Evolutionary conservation across 1,284 basidiomycete genomes (phyloP), one percentile per base, ranked within the genome.

Genomic region (Lentinula novae-zelandiae): DNA sequence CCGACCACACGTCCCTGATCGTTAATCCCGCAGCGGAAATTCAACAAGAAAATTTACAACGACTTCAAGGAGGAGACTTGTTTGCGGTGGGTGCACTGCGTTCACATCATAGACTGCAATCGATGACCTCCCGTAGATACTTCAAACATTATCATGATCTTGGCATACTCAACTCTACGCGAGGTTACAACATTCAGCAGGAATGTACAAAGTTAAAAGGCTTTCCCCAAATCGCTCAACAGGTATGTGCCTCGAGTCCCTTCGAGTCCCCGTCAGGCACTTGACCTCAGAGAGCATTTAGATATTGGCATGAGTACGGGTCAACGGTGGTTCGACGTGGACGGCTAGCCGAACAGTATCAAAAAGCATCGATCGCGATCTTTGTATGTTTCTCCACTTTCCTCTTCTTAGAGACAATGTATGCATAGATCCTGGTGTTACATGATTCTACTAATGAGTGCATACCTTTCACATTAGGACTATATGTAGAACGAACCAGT

Each of bases 21-120:
- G 17, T 58, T 65, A 1, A 2, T 46, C 17, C 34, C 50, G 15
- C 64, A 92, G 88, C 80, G 91, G 31, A 87, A 82, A 71, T 83
- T 84, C 67, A 94, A 93, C 72, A 81, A 87, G 63, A 90, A 87
- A 68, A 73, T 93, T 36, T 92, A 92, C 66, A 74, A 83, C 6
- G 88, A 93, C 54, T 92, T 90, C 72, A 86, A 82, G 66, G 87
- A 90, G 70, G 90, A 91, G 68, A 71, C 79, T 0, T 92, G 89
- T 68, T 72, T 92, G 53, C 78, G 85, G 87, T 87, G 61, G 55
- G 71, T 67, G 22, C 2, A 27, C 2, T 27, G 38, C 17, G 17
- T 46, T 38, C 9, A 46, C 15, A 22, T 42, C 17, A 54, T 8
- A 22, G 6, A 10, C 17, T n/a, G 12, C 1, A 7, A 15, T n/a